Base-by-base conservation (phyloP, 2,329 filamentous ascomycete species). In the Microdochium paspali region DNA sequence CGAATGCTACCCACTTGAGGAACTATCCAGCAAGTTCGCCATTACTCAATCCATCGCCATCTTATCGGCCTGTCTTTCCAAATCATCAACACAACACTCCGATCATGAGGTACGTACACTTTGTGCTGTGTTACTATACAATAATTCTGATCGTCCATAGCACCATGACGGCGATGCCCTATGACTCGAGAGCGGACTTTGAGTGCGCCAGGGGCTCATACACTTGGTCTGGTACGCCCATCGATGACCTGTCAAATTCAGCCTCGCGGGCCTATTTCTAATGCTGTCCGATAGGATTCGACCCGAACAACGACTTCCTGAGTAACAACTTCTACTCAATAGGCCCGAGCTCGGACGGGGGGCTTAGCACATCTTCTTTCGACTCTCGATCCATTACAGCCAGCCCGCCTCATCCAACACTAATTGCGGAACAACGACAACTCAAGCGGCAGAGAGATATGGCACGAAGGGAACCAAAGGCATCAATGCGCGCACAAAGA, bases 401-500 rank as follows among this genome's bases (percentile, higher is more conserved):
- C 21, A 84, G 79, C 62, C 79, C 79, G 24, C 76, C 78, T 5
- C 71, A 73, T 51, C 64, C 65, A 43, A 67, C 66, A 31, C 68
- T 82, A 57, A 79, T 77, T 5, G 66, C 76, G 6, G 78, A 82
- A 58, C 78, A 82, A 60, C 73, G 79, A 52, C 79, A 81, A 56
- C 60, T 82, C 39, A 82, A 79, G 65, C 71, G 78, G 49, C 79
- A 83, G 56, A 71, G 73, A 51, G 79, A 82, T 53, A 76, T 75
- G 54, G 74, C 70, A 42, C 73, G 80, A 49, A 70, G 79, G 54
- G 76, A 79, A 53, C 74, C 74, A 6, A 83, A 82, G 58, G 61
- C 75, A 15, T 67, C 71, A 3, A 61, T 65, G 9, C 72, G 78
- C 49, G 66, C 73, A 44, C 71, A 73, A 52, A 72, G 78, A 46